Evolutionary conservation across 805 yeast genomes (phyloP).

Genomic region (Sugiyamaella chiloensis): DNA sequence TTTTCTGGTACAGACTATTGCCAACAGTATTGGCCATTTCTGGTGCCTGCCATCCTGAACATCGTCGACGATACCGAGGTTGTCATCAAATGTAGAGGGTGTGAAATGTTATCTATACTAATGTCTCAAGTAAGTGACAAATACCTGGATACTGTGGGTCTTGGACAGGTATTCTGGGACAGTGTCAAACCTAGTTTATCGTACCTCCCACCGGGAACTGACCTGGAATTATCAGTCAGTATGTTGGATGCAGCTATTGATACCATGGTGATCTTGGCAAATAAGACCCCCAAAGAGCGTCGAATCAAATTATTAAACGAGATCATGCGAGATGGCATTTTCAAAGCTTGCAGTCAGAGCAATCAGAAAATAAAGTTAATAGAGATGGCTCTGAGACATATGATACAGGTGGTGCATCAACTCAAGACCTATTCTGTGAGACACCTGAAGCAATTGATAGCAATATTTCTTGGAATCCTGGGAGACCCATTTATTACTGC

Average conservation of each 20-base stretch:
- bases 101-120: conserved; percentile 17
- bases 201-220: conserved; percentile 34
- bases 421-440: conserved; percentile 22
- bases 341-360: conserved; percentile 27
- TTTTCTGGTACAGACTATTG: not conserved
- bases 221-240: conserved; percentile 17
- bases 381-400: conserved; percentile 15
- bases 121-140: conserved; percentile 10
- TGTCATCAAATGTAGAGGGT: conserved; percentile 26
- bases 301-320: conserved; percentile 31
- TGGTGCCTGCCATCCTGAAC: conserved; percentile 32
- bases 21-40: conserved; percentile 29
- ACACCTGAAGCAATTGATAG: conserved; percentile 26
- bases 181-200: conserved; percentile 28
- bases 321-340: conserved; percentile 29
- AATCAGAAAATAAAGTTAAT: conserved; percentile 24
- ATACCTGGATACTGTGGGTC: conserved; percentile 26
- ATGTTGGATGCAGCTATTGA: conserved; percentile 37
- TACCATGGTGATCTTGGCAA: conserved; percentile 43
- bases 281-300: not conserved
- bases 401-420: conserved; percentile 15
- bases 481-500: conserved; percentile 32
- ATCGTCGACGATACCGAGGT: conserved; percentile 30
- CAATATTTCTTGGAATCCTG: conserved; percentile 24
- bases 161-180: conserved; percentile 30